Base-by-base conservation (phyloP, 371 early-diverging fungal species). In the Smittium culicis region DNA sequence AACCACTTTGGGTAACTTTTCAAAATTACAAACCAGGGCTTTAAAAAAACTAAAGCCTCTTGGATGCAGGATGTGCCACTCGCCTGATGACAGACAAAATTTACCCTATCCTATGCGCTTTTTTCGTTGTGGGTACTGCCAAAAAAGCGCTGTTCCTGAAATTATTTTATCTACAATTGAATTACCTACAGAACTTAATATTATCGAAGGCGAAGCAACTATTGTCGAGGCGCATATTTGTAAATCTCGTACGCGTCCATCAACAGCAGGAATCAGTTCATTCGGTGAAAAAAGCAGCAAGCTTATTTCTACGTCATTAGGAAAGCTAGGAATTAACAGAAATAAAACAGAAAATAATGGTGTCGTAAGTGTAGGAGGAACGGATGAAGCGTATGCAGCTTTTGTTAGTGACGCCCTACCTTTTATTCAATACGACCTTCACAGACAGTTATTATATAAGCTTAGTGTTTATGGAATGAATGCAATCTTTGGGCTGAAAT, bases 351-450 rank as follows among this genome's bases (percentile, higher is more conserved):
- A 64, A 28, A 54, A 57, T 16, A 61, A 62, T 5, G 54, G 64
- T 14, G 69, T 65, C 16, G 45, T 30, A 67, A 65, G 63, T 33
- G 62, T 66, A 16, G 64, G 64, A 16, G 64, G 64, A 11, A 71
- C 66, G 34, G 76, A 83, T 71, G 73, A 83, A 66, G 73, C 79
- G 35, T 74, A 81, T 67, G 85, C 86, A 1, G 71, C 76, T 1
- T 76, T 75, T 65, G 82, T 88, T 62, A 83, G 84, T 73, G 88
- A 88, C 56, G 79, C 86, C 0, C 79, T 89, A 35, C 90, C 90
- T 1, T 89, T 89, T 69, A 79, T 85, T 5, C 85, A 88, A 69
- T 89, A 88, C 73, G 90, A 89, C 61, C 65, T 89, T 28, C 87
- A 89, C 70, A 79, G 88, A 27, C 89, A 89, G 68, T 74, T 89